Conservation (phyloP, 179 eudicot genomes). For the Spinacia oleracea region DNA sequence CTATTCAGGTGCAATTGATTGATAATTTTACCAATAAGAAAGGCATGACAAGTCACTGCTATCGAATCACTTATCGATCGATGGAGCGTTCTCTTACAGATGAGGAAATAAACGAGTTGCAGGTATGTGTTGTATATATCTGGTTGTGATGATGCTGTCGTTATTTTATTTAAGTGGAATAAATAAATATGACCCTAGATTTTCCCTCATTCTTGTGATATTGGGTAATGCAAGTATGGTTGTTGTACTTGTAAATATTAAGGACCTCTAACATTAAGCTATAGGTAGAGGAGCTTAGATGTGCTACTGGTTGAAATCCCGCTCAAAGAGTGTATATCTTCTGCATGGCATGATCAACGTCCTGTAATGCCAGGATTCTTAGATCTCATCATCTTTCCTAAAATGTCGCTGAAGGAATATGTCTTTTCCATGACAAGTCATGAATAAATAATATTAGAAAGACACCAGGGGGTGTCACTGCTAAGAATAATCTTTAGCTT, state of each 20-base stretch:
- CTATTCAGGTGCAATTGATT: constrained; percentile 39
- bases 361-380: neutral
- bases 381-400: neutral
- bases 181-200: neutral
- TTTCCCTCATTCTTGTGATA: neutral
- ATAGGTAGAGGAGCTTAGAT: neutral
- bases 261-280: neutral
- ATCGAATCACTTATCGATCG: constrained; percentile 81
- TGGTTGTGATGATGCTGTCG: neutral
- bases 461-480: neutral
- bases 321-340: neutral
- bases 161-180: neutral
- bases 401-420: neutral
- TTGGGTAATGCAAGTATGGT: neutral
- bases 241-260: neutral
- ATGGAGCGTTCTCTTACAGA: constrained; percentile 94
- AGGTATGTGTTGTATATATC: constrained; percentile 39
- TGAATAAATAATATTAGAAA: neutral
- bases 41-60: constrained; percentile 94
- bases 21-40: constrained; percentile 86
- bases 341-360: constrained; percentile 9
- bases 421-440: neutral
- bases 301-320: neutral
- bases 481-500: no score
- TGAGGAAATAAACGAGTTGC: constrained; percentile 82